Evolutionary conservation across 192 early-diverging fungal genomes (phyloP).

Genomic region (Coemansia sp.): DNA sequence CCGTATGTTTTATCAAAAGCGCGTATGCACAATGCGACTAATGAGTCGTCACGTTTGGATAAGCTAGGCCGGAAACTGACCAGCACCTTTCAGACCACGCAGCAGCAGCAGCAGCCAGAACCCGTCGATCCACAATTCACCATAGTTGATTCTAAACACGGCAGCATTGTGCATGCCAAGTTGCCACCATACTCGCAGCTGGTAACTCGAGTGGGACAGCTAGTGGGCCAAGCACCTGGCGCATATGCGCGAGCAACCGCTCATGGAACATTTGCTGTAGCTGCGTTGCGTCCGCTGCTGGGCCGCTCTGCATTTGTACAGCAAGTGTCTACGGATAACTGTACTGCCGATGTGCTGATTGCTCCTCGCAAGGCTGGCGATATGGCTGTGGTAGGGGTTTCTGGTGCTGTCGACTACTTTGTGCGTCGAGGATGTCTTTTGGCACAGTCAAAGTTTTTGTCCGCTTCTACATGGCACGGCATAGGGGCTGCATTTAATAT

Average conservation of each 20-base stretch:
- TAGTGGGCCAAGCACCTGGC: conserved; percentile 26
- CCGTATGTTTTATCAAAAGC: no score
- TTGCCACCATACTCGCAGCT: conserved; percentile 44
- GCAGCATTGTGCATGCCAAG: conserved; percentile 26
- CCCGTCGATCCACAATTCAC: conserved; percentile 38
- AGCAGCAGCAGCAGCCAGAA: conserved; percentile 9
- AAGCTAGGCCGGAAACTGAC: conserved; percentile 12
- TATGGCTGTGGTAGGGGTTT: conserved; percentile 60
- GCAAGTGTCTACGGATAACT: conserved; percentile 53
- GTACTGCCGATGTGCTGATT: conserved; percentile 65
- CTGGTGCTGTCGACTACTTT: conserved; percentile 58
- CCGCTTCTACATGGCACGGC: conserved; percentile 33
- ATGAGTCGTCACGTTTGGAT: background rate
- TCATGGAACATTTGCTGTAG: conserved; percentile 20
- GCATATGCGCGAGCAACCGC: conserved; percentile 14
- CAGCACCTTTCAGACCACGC: conserved; percentile 6
- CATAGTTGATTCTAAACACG: conserved; percentile 22
- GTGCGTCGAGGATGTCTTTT: conserved; percentile 63
- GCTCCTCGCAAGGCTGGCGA: conserved; percentile 63
- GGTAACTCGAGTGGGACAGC: conserved; percentile 28
- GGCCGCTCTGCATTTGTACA: conserved; percentile 35
- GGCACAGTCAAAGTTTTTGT: conserved; percentile 51
- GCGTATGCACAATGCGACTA: no score
- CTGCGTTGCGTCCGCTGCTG: conserved; percentile 28
- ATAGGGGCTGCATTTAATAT: conserved; percentile 48